phyloP scores from a whole-genome alignment of 495 filamentous ascomycete species.

The Neurospora cerealis region DNA sequence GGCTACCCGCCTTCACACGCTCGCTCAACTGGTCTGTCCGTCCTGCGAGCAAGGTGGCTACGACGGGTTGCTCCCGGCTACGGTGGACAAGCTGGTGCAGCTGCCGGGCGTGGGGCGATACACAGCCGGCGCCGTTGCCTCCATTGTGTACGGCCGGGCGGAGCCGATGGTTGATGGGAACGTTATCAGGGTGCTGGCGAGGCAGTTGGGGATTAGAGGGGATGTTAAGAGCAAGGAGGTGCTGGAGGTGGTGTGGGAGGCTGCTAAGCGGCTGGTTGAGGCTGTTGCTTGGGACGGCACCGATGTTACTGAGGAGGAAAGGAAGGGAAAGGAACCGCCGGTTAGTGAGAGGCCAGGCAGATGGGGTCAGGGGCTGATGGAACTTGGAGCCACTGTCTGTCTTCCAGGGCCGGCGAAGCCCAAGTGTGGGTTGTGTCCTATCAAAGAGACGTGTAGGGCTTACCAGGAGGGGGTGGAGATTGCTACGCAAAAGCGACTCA shows the following conservation, averaged over 20 bases:
- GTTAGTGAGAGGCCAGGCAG: constrained; percentile 28
- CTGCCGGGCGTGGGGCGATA: constrained; percentile 38
- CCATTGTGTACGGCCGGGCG: constrained; percentile 34
- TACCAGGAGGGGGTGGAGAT: constrained; percentile 27
- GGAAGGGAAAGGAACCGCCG: neutral
- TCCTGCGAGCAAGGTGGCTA: constrained; percentile 5
- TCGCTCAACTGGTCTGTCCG: constrained; percentile 24
- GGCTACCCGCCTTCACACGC: constrained; percentile 29
- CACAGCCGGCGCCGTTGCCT: constrained; percentile 36
- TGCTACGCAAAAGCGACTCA: constrained; percentile 11
- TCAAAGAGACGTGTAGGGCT: constrained; percentile 31
- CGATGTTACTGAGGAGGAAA: neutral
- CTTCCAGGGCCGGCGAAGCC: constrained; percentile 26
- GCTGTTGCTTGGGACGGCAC: constrained; percentile 22
- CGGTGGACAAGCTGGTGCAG: constrained; percentile 21
- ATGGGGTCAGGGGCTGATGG: constrained; percentile 42
- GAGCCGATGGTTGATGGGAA: constrained; percentile 41
- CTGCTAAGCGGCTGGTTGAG: constrained; percentile 28
- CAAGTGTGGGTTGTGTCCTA: constrained; percentile 30
- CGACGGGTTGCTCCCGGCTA: constrained; percentile 22
- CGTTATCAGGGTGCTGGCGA: constrained; percentile 33
- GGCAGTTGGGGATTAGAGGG: constrained; percentile 31
- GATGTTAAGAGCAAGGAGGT: constrained; percentile 33
- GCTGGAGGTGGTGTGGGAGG: constrained; percentile 32
- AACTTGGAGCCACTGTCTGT: constrained; percentile 38